A percentile compares a stretch with the other conserved stretches of the same genome.
These are phyloP conservation scores for Xerocomus brunneocitrinus DNA, from an alignment of 768 basidiomycete genomes.

Conservation along the genomic window DNA sequence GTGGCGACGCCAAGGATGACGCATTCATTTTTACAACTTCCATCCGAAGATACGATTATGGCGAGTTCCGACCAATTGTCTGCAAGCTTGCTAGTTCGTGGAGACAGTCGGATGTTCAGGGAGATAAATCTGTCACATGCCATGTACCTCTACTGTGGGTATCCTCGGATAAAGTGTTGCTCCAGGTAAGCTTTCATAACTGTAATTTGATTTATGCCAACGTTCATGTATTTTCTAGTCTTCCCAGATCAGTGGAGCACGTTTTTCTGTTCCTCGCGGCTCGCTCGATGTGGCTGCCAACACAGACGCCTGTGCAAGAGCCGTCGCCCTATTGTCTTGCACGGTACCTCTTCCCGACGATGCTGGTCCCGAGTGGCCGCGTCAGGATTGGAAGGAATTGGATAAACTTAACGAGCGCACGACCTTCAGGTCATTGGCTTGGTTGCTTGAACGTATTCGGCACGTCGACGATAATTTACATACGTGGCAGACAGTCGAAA, in stretches of 20 bases:
- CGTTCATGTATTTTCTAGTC: slow-evolving; percentile 38
- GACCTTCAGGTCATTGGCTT: slow-evolving; percentile 77
- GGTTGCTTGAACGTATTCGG: slow-evolving; percentile 82
- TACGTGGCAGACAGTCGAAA: slow-evolving; percentile 60
- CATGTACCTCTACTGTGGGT: slow-evolving; percentile 67
- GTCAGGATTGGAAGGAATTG: slow-evolving; percentile 68
- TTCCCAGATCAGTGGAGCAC: slow-evolving; percentile 48
- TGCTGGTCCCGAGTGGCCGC: slow-evolving; percentile 77
- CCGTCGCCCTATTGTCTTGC: slow-evolving; percentile 76
- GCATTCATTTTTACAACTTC: slow-evolving; percentile 81
- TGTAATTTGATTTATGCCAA: not conserved
- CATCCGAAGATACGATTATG: slow-evolving; percentile 74
- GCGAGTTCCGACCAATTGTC: slow-evolving; percentile 73
- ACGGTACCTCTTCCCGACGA: slow-evolving; percentile 65
- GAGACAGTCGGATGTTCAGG: slow-evolving; percentile 61
- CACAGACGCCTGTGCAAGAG: slow-evolving; percentile 63
- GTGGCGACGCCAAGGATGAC: slow-evolving; percentile 70
- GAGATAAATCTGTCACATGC: slow-evolving; percentile 48
- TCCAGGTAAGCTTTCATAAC: slow-evolving; percentile 45
- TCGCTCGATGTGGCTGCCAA: slow-evolving; percentile 48
- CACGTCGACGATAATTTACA: slow-evolving; percentile 62
- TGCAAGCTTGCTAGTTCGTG: slow-evolving; percentile 71
- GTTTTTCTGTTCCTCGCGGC: slow-evolving; percentile 59
- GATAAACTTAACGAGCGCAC: slow-evolving; percentile 83
- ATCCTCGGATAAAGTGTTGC: slow-evolving; percentile 38